Conservation (phyloP, 225 moss, liverwort and hornwort species). For the Ulota crispa region DNA sequence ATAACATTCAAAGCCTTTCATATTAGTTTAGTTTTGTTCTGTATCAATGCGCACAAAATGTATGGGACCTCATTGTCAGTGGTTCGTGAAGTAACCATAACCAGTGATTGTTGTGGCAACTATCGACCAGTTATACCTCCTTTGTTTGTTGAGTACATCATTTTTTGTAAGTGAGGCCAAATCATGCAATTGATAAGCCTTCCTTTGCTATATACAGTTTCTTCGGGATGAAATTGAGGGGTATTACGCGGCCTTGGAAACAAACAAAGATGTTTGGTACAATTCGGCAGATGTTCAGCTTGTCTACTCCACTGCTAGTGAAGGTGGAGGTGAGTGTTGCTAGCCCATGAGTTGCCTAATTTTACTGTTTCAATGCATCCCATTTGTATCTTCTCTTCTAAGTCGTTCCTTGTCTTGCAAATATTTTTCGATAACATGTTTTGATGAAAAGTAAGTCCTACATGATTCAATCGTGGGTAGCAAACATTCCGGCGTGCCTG, state of each 20-base stretch:
- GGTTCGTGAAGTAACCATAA: conserved; percentile 5
- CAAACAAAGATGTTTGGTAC: conserved; percentile 70
- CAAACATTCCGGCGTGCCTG: conserved; percentile 2
- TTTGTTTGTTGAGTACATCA: conserved; percentile 1
- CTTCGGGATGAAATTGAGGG: conserved; percentile 82
- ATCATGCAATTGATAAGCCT: background rate
- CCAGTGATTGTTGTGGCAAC: conserved; percentile 19
- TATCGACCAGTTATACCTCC: background rate
- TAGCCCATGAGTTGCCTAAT: background rate
- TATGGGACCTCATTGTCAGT: conserved; percentile 11
- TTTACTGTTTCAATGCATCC: conserved; percentile 1
- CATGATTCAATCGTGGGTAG: conserved; percentile 12
- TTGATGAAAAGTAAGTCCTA: background rate
- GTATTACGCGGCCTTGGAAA: conserved; percentile 68
- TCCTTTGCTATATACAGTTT: conserved; percentile 51
- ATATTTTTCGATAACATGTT: background rate
- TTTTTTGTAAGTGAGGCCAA: conserved; percentile 5
- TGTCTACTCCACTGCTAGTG: conserved; percentile 89
- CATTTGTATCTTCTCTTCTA: background rate
- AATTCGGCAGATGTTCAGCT: conserved; percentile 87
- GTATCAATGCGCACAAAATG: background rate
- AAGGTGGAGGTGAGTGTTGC: conserved; percentile 80
- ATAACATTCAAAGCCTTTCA: conserved; percentile 1
- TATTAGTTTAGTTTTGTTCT: background rate
- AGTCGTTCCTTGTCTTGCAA: conserved; percentile 1